Evolutionary conservation across 768 basidiomycete species (phyloP).

Genomic region (Cytidiella melzeri): DNA sequence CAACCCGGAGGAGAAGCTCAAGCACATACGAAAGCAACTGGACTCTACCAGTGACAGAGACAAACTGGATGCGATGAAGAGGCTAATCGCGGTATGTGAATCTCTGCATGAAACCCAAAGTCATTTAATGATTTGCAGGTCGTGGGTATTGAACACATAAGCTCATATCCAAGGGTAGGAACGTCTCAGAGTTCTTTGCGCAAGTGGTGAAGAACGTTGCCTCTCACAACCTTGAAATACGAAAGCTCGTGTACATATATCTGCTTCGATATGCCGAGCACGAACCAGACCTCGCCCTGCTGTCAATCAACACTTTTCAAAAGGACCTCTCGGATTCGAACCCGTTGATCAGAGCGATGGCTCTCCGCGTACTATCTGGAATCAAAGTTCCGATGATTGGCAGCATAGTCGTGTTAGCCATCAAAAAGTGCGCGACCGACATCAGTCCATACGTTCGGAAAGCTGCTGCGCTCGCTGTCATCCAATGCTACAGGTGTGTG

Average conservation of each 20-base stretch:
- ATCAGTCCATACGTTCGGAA: constrained; percentile 93
- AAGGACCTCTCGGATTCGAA: constrained; percentile 90
- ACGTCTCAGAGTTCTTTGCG: constrained; percentile 91
- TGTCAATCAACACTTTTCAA: constrained; percentile 98
- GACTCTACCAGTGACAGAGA: constrained; percentile 87
- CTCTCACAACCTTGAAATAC: constrained; percentile 85
- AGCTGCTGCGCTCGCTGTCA: constrained; percentile 84
- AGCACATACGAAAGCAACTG: constrained; percentile 79
- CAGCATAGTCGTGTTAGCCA: constrained; percentile 76
- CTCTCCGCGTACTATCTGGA: constrained; percentile 85
- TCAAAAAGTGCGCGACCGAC: constrained; percentile 90
- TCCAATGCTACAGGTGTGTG: constrained; percentile 73
- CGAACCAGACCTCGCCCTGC: constrained; percentile 89
- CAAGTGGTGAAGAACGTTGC: constrained; percentile 97
- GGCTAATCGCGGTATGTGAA: constrained; percentile 79
- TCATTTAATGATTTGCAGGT: constrained; percentile 8
- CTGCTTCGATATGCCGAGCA: constrained; percentile 88
- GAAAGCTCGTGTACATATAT: constrained; percentile 98
- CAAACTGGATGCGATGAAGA: constrained; percentile 91
- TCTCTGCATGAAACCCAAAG: neutral
- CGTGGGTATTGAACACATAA: constrained; percentile 25
- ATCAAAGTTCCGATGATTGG: constrained; percentile 89
- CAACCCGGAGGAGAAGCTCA: constrained; percentile 70
- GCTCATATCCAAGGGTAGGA: constrained; percentile 90
- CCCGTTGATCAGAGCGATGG: constrained; percentile 95